These are phyloP conservation scores for Silene noctiflora DNA, from an alignment of 179 eudicot genomes.

Conservation along the genomic window DNA sequence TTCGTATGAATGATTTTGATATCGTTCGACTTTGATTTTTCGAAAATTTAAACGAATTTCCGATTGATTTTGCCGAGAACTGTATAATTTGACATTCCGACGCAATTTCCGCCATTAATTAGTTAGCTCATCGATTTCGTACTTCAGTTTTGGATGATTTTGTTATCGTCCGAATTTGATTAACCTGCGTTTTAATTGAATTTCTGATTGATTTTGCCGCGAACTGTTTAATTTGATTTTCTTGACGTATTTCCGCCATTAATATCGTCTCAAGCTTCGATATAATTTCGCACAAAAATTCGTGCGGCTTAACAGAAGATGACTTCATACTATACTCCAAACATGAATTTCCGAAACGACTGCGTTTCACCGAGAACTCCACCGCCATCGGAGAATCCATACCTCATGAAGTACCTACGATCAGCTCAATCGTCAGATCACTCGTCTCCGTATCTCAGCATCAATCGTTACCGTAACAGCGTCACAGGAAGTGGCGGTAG, in stretches of 20 bases:
- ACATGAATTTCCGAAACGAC: conserved; percentile 10
- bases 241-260: background rate
- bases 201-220: background rate
- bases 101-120: too few species aligned
- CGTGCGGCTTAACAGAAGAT: background rate
- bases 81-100: too few species aligned
- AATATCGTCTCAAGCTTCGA: background rate
- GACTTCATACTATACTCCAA: background rate
- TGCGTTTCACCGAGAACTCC: conserved; percentile 4
- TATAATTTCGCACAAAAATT: background rate
- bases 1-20: too few species aligned
- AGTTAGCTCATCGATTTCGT: too few species aligned
- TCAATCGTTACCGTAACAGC: conserved; percentile 7
- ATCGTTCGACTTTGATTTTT: too few species aligned
- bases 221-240: background rate
- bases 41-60: too few species aligned
- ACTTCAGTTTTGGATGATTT: background rate
- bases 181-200: background rate
- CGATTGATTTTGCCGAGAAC: too few species aligned
- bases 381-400: background rate
- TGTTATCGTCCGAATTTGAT: background rate
- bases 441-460: conserved; percentile 13
- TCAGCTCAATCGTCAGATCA: conserved; percentile 16
- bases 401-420: conserved; percentile 21
- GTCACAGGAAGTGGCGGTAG: background rate